phyloP scores from a whole-genome alignment of 495 filamentous ascomycete species.

The Thozetella sp. region DNA sequence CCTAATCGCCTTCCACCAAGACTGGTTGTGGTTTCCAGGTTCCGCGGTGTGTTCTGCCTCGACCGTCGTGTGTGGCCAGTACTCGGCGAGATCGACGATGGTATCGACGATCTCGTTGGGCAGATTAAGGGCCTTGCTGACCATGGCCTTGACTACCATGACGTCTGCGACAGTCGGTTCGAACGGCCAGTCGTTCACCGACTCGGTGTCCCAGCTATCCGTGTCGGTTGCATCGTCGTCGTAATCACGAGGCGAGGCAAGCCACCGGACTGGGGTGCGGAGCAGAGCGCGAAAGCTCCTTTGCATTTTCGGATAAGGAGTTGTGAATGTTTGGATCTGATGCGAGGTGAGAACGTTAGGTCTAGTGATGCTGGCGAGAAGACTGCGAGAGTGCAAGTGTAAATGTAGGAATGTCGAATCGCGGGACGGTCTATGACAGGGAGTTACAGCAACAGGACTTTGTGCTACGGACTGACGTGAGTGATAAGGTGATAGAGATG shows the following conservation, averaged over 20 bases:
- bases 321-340: too few relatives aligned
- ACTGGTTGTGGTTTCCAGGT: not conserved
- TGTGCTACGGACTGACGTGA: too few relatives aligned
- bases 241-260: not conserved
- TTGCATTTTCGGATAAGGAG: too few relatives aligned
- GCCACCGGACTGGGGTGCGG: not conserved
- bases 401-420: too few relatives aligned
- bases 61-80: constrained; percentile 61
- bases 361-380: too few relatives aligned
- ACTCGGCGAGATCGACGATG: constrained; percentile 70
- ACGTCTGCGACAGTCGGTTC: constrained; percentile 44
- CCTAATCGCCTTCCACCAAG: constrained; percentile 8
- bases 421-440: too few relatives aligned
- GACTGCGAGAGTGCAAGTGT: too few relatives aligned
- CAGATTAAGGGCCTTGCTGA: constrained; percentile 37
- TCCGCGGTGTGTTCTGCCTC: constrained; percentile 11
- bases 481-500: too few relatives aligned
- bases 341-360: too few relatives aligned
- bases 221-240: constrained; percentile 12
- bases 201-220: constrained; percentile 14
- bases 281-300: not conserved
- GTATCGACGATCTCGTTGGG: constrained; percentile 68
- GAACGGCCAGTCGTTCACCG: constrained; percentile 10
- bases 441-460: too few relatives aligned
- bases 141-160: constrained; percentile 42